Evolutionary conservation across 139 green algal species (phyloP), one percentile per base, ranked within the genome.

Genomic region (Chlorella sp.): DNA sequence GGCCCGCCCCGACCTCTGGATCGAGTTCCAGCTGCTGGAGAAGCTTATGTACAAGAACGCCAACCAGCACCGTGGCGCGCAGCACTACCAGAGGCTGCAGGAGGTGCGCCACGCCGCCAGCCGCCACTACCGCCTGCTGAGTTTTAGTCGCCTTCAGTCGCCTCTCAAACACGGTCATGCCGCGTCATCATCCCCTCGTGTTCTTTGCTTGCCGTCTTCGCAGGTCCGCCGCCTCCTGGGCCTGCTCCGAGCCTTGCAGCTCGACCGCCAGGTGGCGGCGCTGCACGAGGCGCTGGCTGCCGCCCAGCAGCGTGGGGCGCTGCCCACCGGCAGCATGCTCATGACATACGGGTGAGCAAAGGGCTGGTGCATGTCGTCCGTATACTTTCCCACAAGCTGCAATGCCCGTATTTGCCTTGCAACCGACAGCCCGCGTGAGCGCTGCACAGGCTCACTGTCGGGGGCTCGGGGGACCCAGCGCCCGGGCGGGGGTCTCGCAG

Each of bases 31-130:
- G 24, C 88, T 97, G 79, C 81, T 97, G n/a, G 87, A 94, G 3
- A 88, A 92, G 48, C 91, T 97, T 57, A 22, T 95, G 37, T 97
- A 97, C 89, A 97, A 97, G 83, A 96, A 95, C 77, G 86, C 88
- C n/a, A 94, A 92, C 86, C 95, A 97, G 88, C 95, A 97, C 90
- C 87, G 92, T 30, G 84, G 88, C 1, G 87, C 92, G 0, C 88
- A 86, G 39, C 90, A 95, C 85, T 92, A 94, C 37, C 86, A 92
- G 21, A 69, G 85, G 5, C 42, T 96, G 18, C 71, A 71, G 0
- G 90, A 95, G 91, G 94, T 96, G 81, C 21, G 21, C 88, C 81
- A 7, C 3, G 39, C 40, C 39, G 69, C 21, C 85, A 53, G 26
- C 64, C 39, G 64, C 64, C 5, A 73, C 24, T 73, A 14, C 64